Percentiles rank a stretch among this genome's conserved stretches.
Conservation (phyloP, 345 rosid species). For the Eucalyptus guilfoylei region DNA sequence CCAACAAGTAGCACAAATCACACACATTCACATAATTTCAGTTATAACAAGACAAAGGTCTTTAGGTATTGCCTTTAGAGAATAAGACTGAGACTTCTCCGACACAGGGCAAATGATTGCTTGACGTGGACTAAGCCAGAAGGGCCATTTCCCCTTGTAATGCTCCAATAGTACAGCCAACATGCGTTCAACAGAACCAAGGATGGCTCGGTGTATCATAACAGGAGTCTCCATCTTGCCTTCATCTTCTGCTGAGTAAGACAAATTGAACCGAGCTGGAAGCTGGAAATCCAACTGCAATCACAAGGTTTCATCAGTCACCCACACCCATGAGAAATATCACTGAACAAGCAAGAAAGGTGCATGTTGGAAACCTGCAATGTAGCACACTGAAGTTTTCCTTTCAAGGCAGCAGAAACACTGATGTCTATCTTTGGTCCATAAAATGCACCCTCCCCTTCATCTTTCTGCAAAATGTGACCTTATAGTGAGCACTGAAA, state of each 20-base stretch:
- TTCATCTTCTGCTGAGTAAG: slow-evolving; percentile 84
- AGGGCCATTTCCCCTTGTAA: slow-evolving; percentile 96
- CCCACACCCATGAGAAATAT: neutral
- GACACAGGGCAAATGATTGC: slow-evolving; percentile 96
- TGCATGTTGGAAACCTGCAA: slow-evolving; percentile 37
- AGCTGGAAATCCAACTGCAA: slow-evolving; percentile 94
- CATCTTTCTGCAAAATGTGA: slow-evolving; percentile 45
- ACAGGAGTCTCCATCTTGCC: slow-evolving; percentile 68
- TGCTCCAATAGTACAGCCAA: slow-evolving; percentile 86
- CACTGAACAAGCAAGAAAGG: neutral
- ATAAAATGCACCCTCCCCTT: slow-evolving; percentile 97
- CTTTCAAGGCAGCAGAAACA: slow-evolving; percentile 80
- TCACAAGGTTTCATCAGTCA: neutral
- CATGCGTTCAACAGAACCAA: slow-evolving; percentile 96
- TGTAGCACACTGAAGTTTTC: slow-evolving; percentile 93
- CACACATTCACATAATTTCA: too few species aligned
- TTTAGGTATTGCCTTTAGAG: slow-evolving; percentile 34
- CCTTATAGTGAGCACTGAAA: rapidly evolving
- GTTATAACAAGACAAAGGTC: too few species aligned
- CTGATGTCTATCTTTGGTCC: slow-evolving; percentile 96
- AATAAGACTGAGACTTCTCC: slow-evolving; percentile 63
- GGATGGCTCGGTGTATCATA: slow-evolving; percentile 87
- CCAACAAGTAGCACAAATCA: too few species aligned
- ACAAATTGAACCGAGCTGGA: slow-evolving; percentile 58
- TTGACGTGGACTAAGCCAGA: slow-evolving; percentile 98